Evolutionary conservation across 768 basidiomycete species (phyloP), one percentile per base, ranked within the genome.

Genomic region (Xerocomus potaroensis): DNA sequence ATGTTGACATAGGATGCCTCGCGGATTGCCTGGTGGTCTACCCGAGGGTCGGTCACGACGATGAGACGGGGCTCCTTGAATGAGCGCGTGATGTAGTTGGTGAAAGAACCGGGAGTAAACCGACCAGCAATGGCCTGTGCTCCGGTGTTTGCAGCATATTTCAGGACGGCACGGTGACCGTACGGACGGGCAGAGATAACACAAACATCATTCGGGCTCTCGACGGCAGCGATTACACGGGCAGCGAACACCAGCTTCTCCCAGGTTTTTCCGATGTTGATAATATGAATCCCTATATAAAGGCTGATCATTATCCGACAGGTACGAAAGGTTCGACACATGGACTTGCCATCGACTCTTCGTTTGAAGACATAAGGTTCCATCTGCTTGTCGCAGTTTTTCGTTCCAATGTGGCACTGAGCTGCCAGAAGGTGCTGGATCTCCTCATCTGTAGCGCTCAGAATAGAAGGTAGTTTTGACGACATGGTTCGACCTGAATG

Each of bases 1-100:
- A 99, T 98, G 86, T 99, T 99, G 71, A 98, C 96, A 68, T 98
- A 99, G 47, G 95, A 95, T 37, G 96, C 94, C 76, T 99, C 96
- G 59, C 96, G 91, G 74, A 99, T 99, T 56, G 96, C 96, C 74
- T 99, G 96, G 80, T 98, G 96, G 75, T 98, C 96, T 55, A 97
- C 91, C 57, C 96, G 91, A 58, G 96, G 96, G 76, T 99, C 96
- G 69, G 95, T 97, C 53, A 99, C 95, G 64, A 99, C 68, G 70
- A 99, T 94, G 52, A 99, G 81, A 61, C 96, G 91, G 60, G 96
- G 96, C 75, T 99, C 96, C 78, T 97, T 98, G 89, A 98, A 99
- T 50, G 93, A 96, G 64, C 91, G 91, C 60, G 92, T 96, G 79
- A 95, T 95, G 79, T 97, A 97, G 78, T 99, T 99, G 68, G 96